Percentiles rank a stretch among this genome's conserved stretches.
phyloP scores from a whole-genome alignment of 352 stramenopile species.

The Phytophthora palmivora region DNA sequence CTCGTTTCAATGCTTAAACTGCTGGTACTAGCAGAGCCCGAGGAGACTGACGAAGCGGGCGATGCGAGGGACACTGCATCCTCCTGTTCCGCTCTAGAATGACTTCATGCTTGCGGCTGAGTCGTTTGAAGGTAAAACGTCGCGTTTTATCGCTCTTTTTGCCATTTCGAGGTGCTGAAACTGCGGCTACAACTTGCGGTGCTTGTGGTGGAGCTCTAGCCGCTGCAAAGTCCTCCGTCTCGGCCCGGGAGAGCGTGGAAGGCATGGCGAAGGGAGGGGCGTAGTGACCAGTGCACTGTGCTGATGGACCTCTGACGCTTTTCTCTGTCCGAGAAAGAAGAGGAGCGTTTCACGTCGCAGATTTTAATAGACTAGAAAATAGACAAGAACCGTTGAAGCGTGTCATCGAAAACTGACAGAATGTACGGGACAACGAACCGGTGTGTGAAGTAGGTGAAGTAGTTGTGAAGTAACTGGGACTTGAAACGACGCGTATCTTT shows the following conservation, averaged over 20 bases:
- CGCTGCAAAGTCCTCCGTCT: constrained; percentile 72
- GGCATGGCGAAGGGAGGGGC: constrained; percentile 19
- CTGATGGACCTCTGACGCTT: constrained; percentile 7
- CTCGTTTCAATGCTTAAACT: constrained; percentile 24
- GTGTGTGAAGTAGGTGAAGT: not conserved
- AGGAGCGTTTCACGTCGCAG: not conserved
- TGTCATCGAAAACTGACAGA: constrained; percentile 3
- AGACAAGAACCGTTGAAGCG: no score
- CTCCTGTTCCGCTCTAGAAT: constrained; percentile 38
- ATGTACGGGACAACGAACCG: constrained; percentile 7
- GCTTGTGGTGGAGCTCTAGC: constrained; percentile 45
- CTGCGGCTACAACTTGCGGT: constrained; percentile 24
- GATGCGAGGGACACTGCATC: constrained; percentile 3
- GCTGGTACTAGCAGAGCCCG: constrained; percentile 15
- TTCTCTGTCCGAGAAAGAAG: not conserved
- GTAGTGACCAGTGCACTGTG: constrained; percentile 21
- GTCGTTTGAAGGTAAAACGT: constrained; percentile 44
- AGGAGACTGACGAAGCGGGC: not conserved
- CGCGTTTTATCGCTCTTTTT: constrained; percentile 16
- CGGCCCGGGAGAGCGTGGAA: constrained; percentile 57
- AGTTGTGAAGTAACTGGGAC: not conserved
- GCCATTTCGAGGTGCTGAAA: not conserved
- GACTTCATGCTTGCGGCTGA: constrained; percentile 30
- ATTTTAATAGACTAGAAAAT: not conserved
- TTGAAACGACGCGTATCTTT: constrained; percentile 30